These are phyloP conservation scores for Mucor racemosus DNA, from an alignment of 371 early-diverging fungal species.

Conservation along the genomic window DNA sequence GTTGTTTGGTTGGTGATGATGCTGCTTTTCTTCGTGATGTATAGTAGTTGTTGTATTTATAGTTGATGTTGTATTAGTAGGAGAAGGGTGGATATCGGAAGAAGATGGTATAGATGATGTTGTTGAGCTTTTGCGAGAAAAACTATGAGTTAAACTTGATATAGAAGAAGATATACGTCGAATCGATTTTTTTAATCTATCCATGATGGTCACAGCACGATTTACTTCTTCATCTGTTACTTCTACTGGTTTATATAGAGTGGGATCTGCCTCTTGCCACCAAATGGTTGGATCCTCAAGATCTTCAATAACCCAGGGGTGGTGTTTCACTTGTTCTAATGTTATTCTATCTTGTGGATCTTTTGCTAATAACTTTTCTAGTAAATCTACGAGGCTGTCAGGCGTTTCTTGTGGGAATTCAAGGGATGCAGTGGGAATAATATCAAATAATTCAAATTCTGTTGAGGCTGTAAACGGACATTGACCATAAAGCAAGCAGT, in stretches of 20 bases:
- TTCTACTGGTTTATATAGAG: slow-evolving; percentile 32
- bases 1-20: background rate
- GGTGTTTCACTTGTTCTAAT: slow-evolving; percentile 80
- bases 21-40: background rate
- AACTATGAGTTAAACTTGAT: slow-evolving; percentile 35
- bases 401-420: slow-evolving; percentile 28
- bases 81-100: slow-evolving; percentile 7
- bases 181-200: slow-evolving; percentile 50
- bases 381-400: slow-evolving; percentile 60
- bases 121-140: slow-evolving; percentile 10
- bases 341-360: slow-evolving; percentile 79
- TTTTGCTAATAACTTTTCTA: slow-evolving; percentile 77
- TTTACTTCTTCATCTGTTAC: slow-evolving; percentile 38
- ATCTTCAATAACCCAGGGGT: slow-evolving; percentile 85
- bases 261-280: slow-evolving; percentile 36
- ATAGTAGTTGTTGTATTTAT: background rate
- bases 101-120: slow-evolving; percentile 15
- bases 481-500: slow-evolving; percentile 91
- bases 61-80: slow-evolving; percentile 13
- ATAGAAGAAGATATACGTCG: slow-evolving; percentile 67
- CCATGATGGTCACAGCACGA: slow-evolving; percentile 36
- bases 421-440: slow-evolving; percentile 72
- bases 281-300: slow-evolving; percentile 58
- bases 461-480: slow-evolving; percentile 95
- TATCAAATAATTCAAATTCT: slow-evolving; percentile 91